Base-by-base conservation (phyloP, 208 protist genomes). In the Trypanosoma theileri region DNA sequence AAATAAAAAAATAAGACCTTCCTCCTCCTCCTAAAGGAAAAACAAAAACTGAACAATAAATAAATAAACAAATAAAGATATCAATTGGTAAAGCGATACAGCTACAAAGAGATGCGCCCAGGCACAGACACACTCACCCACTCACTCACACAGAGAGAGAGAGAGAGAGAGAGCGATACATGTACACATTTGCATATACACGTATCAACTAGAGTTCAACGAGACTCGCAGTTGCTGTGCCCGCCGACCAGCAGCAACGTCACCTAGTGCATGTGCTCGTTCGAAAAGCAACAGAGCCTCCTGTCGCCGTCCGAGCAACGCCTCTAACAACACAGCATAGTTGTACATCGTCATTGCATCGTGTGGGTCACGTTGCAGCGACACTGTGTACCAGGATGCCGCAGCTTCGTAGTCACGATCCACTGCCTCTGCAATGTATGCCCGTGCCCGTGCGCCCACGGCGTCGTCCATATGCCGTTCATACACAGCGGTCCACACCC, bases 331-430 rank as follows among this genome's bases (percentile, higher is more conserved):
- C 12, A 93, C 88, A 31, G 82, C 84, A 71, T 93, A 91, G 73
- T 93, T 93, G 76, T 89, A 91, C 16, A 82, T 71, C n/a, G 88
- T 89, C 79, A 91, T 81, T 62, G 77, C 69, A 46, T 93, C 88
- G 14, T 75, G 54, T n/a, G 88, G 88, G 50, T 90, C 84, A 24
- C 86, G 67, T 75, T 77, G 62, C 56, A 92, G 75, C 1, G 73
- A 77, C 3, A 63, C 52, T 28, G 71, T 81, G 73, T 93, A 93
- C 80, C 80, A 91, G 53, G 71, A 52, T 8, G 82, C 75, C 1
- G 84, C 84, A 4, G 52, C 67, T 21, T 71, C 57, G 66, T 89
- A 93, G 73, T 93, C 74, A 63, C 87, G 85, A 22, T 93, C 80
- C 17, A 93, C 73, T 22, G 84, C 84, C 73, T 93, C 84, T 0